Base-by-base conservation (phyloP, 176 grass and related monocot species). In the Oryza punctata region DNA sequence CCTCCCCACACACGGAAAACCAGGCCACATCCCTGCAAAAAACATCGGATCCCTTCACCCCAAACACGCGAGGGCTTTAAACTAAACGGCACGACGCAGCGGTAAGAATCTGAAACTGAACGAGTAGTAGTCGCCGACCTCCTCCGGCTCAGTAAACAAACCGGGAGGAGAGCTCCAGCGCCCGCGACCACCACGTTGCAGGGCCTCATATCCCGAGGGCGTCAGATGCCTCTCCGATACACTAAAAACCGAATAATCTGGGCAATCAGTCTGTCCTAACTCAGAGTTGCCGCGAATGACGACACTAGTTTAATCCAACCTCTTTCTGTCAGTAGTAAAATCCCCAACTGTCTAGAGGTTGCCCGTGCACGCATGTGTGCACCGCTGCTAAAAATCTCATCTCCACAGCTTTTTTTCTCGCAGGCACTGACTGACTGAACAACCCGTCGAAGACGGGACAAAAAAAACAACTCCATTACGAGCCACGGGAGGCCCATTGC, bases 11-110 rank as follows among this genome's bases (percentile, higher is more conserved):
- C 61, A 52, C 66, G 37, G 28, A 27, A 23, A 80, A 24, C 12
- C 63, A 68, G 70, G 63, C 29, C 0, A 33, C 25, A 52, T 21
- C 5, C 10, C 38, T 16, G 72, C 83, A 41, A 41, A 41, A 41
- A 41, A 41, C 40, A 86, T 90, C 30, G 88, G 88, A 90, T 86
- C 79, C 83, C 43, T 30, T 85, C 28, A 26, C 64, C 61, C 37
- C 19, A 11, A 4, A 8, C 49, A 13, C 83, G 44, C 45, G 2
- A 25, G 26, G 40, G 24, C 24, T 50, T 30, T 76, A 81, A 78
- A 49, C 10, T 26, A 81, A 64, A 46, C 40, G 28, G 11, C 3
- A 21, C n/a, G n/a, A 28, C 12, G 30, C 67, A 25, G 16, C 15
- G 57, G 57, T 25, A 5, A 44, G 83, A 71, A 88, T 41, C 40